These are phyloP conservation scores for Hyaloscypha bicolor DNA, from an alignment of 495 filamentous ascomycete genomes.

Conservation along the genomic window DNA sequence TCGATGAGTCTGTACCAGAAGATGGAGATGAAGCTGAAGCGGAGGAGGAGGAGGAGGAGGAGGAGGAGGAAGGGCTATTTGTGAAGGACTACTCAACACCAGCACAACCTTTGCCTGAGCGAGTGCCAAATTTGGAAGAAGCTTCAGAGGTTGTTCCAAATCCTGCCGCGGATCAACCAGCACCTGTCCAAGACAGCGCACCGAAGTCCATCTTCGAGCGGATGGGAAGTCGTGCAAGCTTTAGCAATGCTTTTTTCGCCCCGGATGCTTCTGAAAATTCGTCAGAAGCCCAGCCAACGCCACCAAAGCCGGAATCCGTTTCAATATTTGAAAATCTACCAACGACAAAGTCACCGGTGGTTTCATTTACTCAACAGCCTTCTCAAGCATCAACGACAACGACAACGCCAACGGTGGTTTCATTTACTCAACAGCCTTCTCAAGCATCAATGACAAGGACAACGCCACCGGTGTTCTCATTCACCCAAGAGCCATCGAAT, in stretches of 20 bases:
- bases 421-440: background rate
- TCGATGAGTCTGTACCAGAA: constrained; percentile 11
- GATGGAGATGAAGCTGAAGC: background rate
- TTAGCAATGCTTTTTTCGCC: constrained; percentile 6
- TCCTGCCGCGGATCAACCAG: background rate
- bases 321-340: background rate
- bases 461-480: background rate
- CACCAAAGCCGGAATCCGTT: background rate
- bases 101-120: background rate
- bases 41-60: constrained; percentile 16
- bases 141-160: background rate
- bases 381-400: background rate
- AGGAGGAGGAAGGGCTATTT: constrained; percentile 26
- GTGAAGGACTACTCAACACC: constrained; percentile 17
- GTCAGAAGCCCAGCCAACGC: background rate
- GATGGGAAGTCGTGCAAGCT: background rate
- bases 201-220: constrained; percentile 14
- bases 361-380: background rate
- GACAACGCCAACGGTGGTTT: background rate
- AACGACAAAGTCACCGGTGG: background rate
- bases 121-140: background rate
- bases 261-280: background rate
- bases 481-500: background rate
- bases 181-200: background rate
- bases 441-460: background rate